These are phyloP conservation scores for Rosa multiflora DNA, from an alignment of 306 rosid genomes.

Conservation along the genomic window DNA sequence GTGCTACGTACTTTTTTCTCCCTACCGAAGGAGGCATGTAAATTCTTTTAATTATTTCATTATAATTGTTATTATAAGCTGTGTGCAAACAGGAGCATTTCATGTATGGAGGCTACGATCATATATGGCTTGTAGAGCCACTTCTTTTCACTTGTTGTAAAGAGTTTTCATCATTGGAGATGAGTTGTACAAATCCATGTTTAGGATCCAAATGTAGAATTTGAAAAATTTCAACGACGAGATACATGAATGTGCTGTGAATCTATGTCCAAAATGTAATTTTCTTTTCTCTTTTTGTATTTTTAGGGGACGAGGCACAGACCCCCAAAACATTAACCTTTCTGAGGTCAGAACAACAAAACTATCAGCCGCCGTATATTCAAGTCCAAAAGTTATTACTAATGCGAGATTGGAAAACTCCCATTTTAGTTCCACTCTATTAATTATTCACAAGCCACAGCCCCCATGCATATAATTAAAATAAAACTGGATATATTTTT, in stretches of 20 bases:
- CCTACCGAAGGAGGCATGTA: neutral
- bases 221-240: neutral
- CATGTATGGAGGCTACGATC: neutral
- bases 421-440: too few species aligned
- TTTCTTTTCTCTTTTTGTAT: too few species aligned
- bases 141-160: neutral
- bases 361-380: too few species aligned
- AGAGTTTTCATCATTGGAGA: neutral
- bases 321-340: too few species aligned
- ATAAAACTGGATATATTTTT: too few species aligned
- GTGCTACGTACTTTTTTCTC: neutral
- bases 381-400: too few species aligned
- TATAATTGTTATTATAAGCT: neutral
- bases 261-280: too few species aligned
- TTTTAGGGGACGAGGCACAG: too few species aligned
- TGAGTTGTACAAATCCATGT: neutral
- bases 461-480: too few species aligned
- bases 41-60: neutral
- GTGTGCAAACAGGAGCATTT: neutral
- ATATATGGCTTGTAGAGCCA: neutral
- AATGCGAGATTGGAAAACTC: too few species aligned
- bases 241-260: neutral
- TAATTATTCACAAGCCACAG: too few species aligned
- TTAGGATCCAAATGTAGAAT: neutral
- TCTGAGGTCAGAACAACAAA: too few species aligned